Evolutionary conservation across 768 basidiomycete species (phyloP), one percentile per base, ranked within the genome.

Genomic region (Amanita rimosa): DNA sequence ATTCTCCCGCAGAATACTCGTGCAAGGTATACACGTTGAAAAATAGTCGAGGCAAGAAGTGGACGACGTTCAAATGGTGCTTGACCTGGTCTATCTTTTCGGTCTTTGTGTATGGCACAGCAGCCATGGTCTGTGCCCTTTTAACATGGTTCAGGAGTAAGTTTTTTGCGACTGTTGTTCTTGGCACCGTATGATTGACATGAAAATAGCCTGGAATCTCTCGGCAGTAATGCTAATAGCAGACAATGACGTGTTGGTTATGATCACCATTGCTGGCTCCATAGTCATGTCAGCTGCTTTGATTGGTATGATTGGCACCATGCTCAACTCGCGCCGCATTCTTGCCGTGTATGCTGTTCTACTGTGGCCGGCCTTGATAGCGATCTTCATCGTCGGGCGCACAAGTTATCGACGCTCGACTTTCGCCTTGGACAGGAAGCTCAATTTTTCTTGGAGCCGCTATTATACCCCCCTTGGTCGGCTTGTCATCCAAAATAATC

Each of bases 311-410:
- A 71, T 72, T 16, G 81, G 81, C 16, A 67, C 74, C 0, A 61
- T 86, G 51, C 71, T 86, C 52, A 78, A 83, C 60, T 83, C 81
- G 14, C 77, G 81, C 4, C 78, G 79, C 1, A 71, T 83, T 50
- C 71, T 86, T 49, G 79, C 82, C 1, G 64, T 79, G 46, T 86
- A 86, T 66, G 67, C 75, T 19, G 62, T 86, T 41, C 70, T 86
- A 11, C 72, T 87, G 43, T 84, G 81, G 78, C 81, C 83, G 2
- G 70, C 71, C 1, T 64, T 84, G 49, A 58, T 75, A 24, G 71
- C 77, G 3, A 58, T 85, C 46, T 69, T 79, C 52, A 69, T 75
- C 4, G 68, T 84, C 49, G 82, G 80, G 26, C 85, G 85, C 57
- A 66, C 69, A n/a, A 64, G 74, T 16, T 85, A 84, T 64, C 78